phyloP scores from a whole-genome alignment of 1,284 basidiomycete species.

The Ustilago shanxiensis region DNA sequence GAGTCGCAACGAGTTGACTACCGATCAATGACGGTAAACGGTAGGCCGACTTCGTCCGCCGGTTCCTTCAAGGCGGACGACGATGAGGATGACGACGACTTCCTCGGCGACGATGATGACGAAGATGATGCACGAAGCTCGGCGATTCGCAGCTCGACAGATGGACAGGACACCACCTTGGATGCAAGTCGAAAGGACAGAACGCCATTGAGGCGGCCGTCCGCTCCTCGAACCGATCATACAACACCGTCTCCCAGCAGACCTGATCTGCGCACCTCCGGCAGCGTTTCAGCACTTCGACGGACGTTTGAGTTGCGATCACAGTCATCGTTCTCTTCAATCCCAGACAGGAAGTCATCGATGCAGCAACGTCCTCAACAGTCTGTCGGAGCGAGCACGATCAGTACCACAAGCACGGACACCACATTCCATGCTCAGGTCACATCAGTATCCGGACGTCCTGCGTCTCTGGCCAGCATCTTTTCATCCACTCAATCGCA shows the following conservation, averaged over 20 bases:
- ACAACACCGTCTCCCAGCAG: constrained; percentile 13
- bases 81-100: constrained; percentile 26
- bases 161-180: constrained; percentile 23
- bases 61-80: constrained; percentile 23
- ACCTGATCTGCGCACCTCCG: constrained; percentile 20
- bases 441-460: constrained; percentile 47
- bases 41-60: constrained; percentile 18
- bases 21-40: constrained; percentile 25
- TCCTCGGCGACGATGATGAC: constrained; percentile 7
- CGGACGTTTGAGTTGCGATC: constrained; percentile 42
- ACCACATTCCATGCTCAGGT: constrained; percentile 56
- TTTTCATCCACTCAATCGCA: constrained; percentile 31
- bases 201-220: constrained; percentile 15
- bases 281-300: constrained; percentile 36
- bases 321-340: constrained; percentile 40
- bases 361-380: constrained; percentile 26
- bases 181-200: constrained; percentile 13
- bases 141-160: constrained; percentile 7
- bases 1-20: constrained; percentile 27
- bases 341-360: constrained; percentile 45
- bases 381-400: constrained; percentile 16
- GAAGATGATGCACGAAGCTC: constrained; percentile 16
- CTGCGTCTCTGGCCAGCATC: constrained; percentile 55
- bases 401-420: constrained; percentile 36
- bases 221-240: constrained; percentile 14